Evolutionary conservation across 768 basidiomycete genomes (phyloP).

Genomic region (Glaciozyma antarctica): DNA sequence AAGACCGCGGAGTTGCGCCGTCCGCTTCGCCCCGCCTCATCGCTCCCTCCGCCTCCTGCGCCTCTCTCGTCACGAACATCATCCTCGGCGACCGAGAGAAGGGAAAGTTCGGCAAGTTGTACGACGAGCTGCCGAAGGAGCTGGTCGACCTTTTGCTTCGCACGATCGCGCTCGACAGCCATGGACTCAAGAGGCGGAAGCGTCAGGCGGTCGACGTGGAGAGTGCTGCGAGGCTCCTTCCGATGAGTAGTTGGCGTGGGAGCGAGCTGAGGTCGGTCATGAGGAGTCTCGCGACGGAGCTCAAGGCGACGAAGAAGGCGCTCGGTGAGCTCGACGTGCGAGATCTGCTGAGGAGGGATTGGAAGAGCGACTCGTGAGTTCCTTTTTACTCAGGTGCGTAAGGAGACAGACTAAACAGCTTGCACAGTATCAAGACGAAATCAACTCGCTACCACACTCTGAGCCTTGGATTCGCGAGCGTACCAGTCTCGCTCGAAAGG

Average conservation of each 20-base stretch:
- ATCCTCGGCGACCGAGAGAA: conserved; percentile 10
- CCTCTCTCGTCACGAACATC: conserved; percentile 15
- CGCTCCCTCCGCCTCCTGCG: conserved; percentile 15
- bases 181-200: conserved; percentile 9
- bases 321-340: conserved; percentile 19
- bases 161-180: conserved; percentile 24
- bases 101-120: neutral
- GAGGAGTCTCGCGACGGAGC: conserved; percentile 16
- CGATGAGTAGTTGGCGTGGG: conserved; percentile 3
- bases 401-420: neutral
- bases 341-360: conserved; percentile 23
- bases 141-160: conserved; percentile 25
- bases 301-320: conserved; percentile 13
- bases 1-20: conserved; percentile 11
- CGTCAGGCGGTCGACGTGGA: conserved; percentile 7
- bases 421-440: conserved; percentile 10
- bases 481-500: conserved; percentile 26
- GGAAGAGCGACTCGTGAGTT: conserved; percentile 28
- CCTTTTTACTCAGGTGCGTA: neutral
- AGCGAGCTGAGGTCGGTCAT: conserved; percentile 15
- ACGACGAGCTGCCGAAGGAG: conserved; percentile 18
- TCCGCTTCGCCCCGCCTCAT: conserved; percentile 24
- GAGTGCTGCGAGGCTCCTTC: conserved; percentile 5
- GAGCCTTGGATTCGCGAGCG: conserved; percentile 21
- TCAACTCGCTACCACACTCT: conserved; percentile 17